Evolutionary conservation across 2,329 filamentous ascomycete species (phyloP).

Genomic region (Sporothrix brunneoviolacea): DNA sequence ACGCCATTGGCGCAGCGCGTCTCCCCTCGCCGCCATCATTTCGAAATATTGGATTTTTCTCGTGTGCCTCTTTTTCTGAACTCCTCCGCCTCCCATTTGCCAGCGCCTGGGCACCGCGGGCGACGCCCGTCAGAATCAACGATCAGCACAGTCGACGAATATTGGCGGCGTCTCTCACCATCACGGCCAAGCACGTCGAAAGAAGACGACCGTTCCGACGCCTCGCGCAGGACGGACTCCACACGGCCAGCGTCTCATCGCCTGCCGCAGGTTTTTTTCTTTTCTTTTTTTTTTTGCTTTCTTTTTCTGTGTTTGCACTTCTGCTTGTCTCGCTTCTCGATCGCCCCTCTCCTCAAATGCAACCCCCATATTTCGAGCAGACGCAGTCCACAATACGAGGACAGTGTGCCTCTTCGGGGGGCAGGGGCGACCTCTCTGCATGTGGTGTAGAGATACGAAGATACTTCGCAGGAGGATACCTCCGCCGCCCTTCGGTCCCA

Average conservation of each 20-base stretch:
- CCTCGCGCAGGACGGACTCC: no score
- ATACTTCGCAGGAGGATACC: not conserved
- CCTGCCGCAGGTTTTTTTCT: not conserved
- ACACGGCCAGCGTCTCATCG: not conserved
- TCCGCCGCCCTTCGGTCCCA: conserved; percentile 6
- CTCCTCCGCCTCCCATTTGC: conserved; percentile 8
- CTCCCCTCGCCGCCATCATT: not conserved
- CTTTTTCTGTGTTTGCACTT: not conserved
- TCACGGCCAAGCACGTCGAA: not conserved
- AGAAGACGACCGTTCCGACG: no score
- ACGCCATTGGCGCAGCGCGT: not conserved
- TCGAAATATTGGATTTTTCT: not conserved
- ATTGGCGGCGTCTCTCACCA: not conserved
- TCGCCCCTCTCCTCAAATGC: not conserved
- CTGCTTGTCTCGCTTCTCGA: conserved; percentile 3
- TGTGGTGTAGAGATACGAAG: not conserved
- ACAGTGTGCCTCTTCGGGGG: no score
- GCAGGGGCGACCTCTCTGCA: no score
- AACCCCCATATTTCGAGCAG: not conserved
- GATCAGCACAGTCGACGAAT: not conserved
- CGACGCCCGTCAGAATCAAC: not conserved
- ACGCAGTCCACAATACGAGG: conserved; percentile 1
- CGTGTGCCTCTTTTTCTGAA: not conserved
- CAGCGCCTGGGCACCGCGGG: not conserved
- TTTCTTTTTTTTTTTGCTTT: not conserved